A percentile compares a stretch with the other conserved stretches of the same genome.
These are phyloP conservation scores for Fraxinus sp. DNA, from an alignment of 305 asterid genomes.

Conservation along the genomic window DNA sequence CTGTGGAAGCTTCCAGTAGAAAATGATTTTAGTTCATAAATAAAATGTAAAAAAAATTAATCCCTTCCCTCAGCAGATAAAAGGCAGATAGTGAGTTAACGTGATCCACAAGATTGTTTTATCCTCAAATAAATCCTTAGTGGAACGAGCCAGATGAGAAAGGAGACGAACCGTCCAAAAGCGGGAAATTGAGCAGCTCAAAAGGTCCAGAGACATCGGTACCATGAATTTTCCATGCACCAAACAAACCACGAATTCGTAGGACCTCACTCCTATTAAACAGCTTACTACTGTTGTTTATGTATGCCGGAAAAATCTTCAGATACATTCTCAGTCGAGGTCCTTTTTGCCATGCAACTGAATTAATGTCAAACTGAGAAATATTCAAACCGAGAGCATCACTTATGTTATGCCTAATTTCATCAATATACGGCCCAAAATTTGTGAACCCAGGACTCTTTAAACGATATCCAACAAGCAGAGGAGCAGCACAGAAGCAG, in stretches of 20 bases:
- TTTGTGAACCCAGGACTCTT: too few species aligned
- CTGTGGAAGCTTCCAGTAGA: not conserved
- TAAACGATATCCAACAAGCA: too few species aligned
- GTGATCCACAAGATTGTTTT: not conserved
- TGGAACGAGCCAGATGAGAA: constrained; percentile 17
- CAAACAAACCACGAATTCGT: constrained; percentile 51
- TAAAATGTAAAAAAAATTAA: not conserved
- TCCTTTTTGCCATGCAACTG: too few species aligned
- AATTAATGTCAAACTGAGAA: too few species aligned
- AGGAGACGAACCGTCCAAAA: constrained; percentile 49
- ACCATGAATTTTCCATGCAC: constrained; percentile 59
- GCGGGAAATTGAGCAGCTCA: constrained; percentile 74
- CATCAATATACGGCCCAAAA: too few species aligned
- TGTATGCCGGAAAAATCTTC: too few species aligned
- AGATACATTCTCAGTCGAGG: too few species aligned
- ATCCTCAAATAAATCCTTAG: not conserved
- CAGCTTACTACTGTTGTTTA: too few species aligned
- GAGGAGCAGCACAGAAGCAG: too few species aligned
- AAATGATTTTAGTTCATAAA: not conserved
- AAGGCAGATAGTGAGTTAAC: not conserved
- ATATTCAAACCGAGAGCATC: too few species aligned
- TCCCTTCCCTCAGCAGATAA: not conserved
- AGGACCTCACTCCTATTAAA: constrained; percentile 59
- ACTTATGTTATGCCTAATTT: too few species aligned
- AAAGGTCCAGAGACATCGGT: constrained; percentile 68